Base-by-base conservation (phyloP, 1,139 yeast species). In the Sugiyamaella grinbergsii region DNA sequence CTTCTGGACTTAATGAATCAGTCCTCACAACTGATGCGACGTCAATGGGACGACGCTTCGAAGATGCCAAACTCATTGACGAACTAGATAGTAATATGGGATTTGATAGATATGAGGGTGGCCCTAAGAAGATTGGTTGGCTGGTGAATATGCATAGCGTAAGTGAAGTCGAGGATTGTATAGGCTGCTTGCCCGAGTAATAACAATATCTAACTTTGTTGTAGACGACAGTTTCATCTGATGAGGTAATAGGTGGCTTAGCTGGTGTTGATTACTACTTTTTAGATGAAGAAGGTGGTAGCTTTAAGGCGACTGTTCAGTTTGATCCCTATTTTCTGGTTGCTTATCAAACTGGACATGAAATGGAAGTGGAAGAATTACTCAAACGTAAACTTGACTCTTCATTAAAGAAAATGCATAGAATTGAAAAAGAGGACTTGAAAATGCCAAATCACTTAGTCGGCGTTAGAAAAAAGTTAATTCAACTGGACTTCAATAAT, bases 221-320 rank as follows among this genome's bases (percentile, higher is more conserved):
- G 16, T 15, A 66, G 64, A 78, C 88, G 1, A 78, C 83, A 1
- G 69, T 83, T 6, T 79, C 83, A 15, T 73, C 80, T 26, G 78
- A 77, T 7, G 82, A 79, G 23, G 73, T 75, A 44, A 64, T 78
- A 15, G 73, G 81, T 2, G 95, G 94, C 7, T 74, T 80, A 44
- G 80, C 97, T 0, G 98, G 93, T 3, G 97, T 93, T 3, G 98
- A 93, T 63, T 90, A 86, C 68, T 94, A 94, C 66, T 94, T 94
- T 60, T 71, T 94, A n/a, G 98, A 93, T 65, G 96, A 89, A 62
- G 97, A 91, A 69, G 99, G 99, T 40, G 98, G 98, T 2, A 82
- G 88, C 33, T 94, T 94, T 73, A 93, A 91, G 66, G 83, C 91
- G 2, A 85, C 96, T 0, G 70, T 87, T 16, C 84, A 80, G 54